Base-by-base conservation (phyloP, 1,284 basidiomycete species). In the Pseudozyma hubeiensis region DNA sequence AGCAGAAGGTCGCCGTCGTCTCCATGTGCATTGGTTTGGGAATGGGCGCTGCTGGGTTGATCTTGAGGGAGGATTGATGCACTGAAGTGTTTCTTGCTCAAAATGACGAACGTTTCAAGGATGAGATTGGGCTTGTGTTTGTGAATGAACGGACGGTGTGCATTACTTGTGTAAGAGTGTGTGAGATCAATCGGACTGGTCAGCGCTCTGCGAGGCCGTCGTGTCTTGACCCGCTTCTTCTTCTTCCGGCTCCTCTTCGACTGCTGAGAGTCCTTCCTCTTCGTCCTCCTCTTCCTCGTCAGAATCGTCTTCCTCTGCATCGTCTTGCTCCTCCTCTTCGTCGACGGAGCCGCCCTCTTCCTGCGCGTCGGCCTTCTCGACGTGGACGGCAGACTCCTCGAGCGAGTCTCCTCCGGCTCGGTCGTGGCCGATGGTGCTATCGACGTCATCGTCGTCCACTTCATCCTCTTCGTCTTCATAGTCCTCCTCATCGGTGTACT, bases 41-140 rank as follows among this genome's bases (percentile, higher is more conserved):
- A 19, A 93, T 93, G 91, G 92, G 91, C 17, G 92, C 92, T n/a
- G 92, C 91, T n/a, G 89, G 87, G 1, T 86, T 91, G 29, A 91
- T 92, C 81, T 83, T 91, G 10, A 84, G 88, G 53, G 90, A 91
- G 73, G 87, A 79, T 43, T 73, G 51, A 59, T 11, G 13, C 4
- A 7, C 10, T 3, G 10, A 6, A 30, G 41, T 3, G 30, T 45
- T 44, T 11, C 14, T 13, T 3, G 14, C 35, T 14, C 35, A 37
- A 8, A 37, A 41, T 40, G 10, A 30, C 14, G 33, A n/a, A 10
- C 34, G 29, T 34, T 16, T 19, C 24, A 19, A 19, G 29, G 9
- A 14, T 24, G 16, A 46, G 29, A 14, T 47, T n/a, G n/a, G 8
- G 19, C 29, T 17, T 30, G 48, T 50, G 46, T 7, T 16, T 52